Conservation (phyloP, 805 yeast genomes). For the Kodamaea jinghongensis region DNA sequence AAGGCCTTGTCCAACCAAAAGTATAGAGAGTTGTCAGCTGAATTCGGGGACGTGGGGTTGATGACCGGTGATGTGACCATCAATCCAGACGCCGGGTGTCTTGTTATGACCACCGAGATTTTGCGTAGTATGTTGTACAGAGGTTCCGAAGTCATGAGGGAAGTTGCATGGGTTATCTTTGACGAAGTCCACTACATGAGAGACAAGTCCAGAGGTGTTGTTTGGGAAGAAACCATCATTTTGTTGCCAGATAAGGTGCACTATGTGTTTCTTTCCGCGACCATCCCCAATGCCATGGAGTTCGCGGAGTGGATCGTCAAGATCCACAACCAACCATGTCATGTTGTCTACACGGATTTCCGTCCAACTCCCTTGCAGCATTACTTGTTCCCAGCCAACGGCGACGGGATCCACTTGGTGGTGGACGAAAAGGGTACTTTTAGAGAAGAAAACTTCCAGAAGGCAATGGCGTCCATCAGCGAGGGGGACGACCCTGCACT, state of each 20-base stretch:
- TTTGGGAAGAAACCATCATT: constrained; percentile 98
- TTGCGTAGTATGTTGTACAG: constrained; percentile 93
- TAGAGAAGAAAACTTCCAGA: constrained; percentile 96
- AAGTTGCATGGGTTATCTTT: constrained; percentile 97
- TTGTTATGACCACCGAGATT: constrained; percentile 99
- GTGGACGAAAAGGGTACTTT: constrained; percentile 96
- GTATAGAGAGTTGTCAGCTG: constrained; percentile 86
- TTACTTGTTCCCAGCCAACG: constrained; percentile 96
- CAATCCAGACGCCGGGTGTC: constrained; percentile 96
- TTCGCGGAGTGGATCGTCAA: constrained; percentile 98
- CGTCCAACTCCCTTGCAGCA: constrained; percentile 99
- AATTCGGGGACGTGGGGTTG: constrained; percentile 94
- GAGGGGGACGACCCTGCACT: constrained; percentile 86
- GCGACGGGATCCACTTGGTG: constrained; percentile 95
- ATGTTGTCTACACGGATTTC: constrained; percentile 96
- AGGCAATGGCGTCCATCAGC: constrained; percentile 93
- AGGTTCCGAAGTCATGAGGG: constrained; percentile 97
- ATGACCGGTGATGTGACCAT: constrained; percentile 99
- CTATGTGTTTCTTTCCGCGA: constrained; percentile 90
- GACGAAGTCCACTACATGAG: constrained; percentile 99
- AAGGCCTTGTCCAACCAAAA: constrained; percentile 94
- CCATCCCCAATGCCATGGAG: constrained; percentile 97
- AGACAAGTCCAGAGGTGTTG: constrained; percentile 97
- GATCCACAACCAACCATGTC: constrained; percentile 94
- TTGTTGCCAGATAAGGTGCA: constrained; percentile 94